Evolutionary conservation across 1,139 yeast genomes (phyloP).

Genomic region (Wickerhamomyces sp.): DNA sequence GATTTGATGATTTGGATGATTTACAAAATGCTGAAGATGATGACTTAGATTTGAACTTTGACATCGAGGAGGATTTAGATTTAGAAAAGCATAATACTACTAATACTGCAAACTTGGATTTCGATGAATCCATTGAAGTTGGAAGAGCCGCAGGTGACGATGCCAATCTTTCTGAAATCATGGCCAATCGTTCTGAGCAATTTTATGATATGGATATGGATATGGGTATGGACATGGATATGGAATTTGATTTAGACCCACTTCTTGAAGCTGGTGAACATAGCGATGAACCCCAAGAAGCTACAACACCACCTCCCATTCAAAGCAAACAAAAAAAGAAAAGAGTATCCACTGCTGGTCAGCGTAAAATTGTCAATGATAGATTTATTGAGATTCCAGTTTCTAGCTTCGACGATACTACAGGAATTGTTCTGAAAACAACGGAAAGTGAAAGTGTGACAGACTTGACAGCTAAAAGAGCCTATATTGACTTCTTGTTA

Average conservation of each 20-base stretch:
- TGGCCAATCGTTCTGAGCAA: slow-evolving; percentile 3
- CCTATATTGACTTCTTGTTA: slow-evolving; percentile 9
- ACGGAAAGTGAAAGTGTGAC: not conserved
- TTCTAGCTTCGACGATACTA: slow-evolving; percentile 14
- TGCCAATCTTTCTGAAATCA: slow-evolving; percentile 15
- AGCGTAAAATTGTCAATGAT: slow-evolving; percentile 19
- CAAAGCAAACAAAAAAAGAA: slow-evolving; percentile 10
- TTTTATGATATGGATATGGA: slow-evolving; percentile 13
- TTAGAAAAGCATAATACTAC: slow-evolving; percentile 10
- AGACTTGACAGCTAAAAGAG: slow-evolving; percentile 12
- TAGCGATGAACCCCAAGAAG: not conserved
- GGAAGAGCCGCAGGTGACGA: slow-evolving; percentile 29
- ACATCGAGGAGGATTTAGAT: slow-evolving; percentile 23
- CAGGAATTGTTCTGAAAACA: slow-evolving; percentile 1
- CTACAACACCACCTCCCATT: not conserved
- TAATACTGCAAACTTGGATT: slow-evolving; percentile 6
- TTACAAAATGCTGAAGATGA: slow-evolving; percentile 20
- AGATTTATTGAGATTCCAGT: slow-evolving; percentile 19
- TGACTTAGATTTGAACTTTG: slow-evolving; percentile 32
- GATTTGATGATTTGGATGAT: slow-evolving; percentile 23
- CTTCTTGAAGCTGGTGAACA: slow-evolving; percentile 7
- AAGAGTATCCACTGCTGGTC: slow-evolving; percentile 12
- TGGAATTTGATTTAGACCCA: slow-evolving; percentile 14
- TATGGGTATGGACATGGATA: slow-evolving; percentile 9
- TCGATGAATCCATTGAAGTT: slow-evolving; percentile 27